Evolutionary conservation across 2,329 filamentous ascomycete genomes (phyloP).

Genomic region (Akanthomyces lecanii): DNA sequence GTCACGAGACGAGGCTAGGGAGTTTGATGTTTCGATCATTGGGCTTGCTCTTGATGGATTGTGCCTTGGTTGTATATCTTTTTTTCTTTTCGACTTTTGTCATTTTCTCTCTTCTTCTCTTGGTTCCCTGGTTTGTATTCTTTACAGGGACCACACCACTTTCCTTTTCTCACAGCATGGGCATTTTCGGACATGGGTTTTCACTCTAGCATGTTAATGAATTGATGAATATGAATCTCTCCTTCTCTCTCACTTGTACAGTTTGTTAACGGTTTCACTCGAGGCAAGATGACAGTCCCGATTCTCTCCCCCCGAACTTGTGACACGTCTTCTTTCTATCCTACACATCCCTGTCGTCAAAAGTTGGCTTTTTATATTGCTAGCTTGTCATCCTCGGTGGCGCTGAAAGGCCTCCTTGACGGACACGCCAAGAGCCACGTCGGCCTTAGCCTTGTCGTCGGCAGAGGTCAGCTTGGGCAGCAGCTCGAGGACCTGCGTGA

Average conservation of each 20-base stretch:
- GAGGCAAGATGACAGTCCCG: too few relatives aligned
- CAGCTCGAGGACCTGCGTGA: conserved; percentile 57
- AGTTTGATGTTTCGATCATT: conserved; percentile 10
- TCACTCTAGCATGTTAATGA: conserved; percentile 37
- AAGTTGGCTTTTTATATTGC: background rate
- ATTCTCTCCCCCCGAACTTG: background rate
- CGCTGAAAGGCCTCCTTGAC: conserved; percentile 64
- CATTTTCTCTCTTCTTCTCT: conserved; percentile 14
- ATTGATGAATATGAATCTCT: conserved; percentile 27
- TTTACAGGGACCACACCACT: background rate
- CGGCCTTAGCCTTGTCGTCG: conserved; percentile 59
- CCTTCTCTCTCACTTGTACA: too few relatives aligned
- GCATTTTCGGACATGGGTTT: conserved; percentile 1
- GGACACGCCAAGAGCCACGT: conserved; percentile 57
- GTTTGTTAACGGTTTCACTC: too few relatives aligned
- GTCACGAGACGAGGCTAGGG: background rate
- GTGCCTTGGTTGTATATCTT: conserved; percentile 4
- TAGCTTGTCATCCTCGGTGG: conserved; percentile 36
- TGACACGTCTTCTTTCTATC: conserved; percentile 20
- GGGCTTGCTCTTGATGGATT: background rate
- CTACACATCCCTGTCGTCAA: background rate
- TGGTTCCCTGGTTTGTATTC: background rate
- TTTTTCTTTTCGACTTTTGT: background rate
- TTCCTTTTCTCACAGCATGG: conserved; percentile 9
- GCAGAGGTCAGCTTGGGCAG: conserved; percentile 48